phyloP scores from a whole-genome alignment of 1,139 yeast species.

The Protomyces macrosporus region DNA sequence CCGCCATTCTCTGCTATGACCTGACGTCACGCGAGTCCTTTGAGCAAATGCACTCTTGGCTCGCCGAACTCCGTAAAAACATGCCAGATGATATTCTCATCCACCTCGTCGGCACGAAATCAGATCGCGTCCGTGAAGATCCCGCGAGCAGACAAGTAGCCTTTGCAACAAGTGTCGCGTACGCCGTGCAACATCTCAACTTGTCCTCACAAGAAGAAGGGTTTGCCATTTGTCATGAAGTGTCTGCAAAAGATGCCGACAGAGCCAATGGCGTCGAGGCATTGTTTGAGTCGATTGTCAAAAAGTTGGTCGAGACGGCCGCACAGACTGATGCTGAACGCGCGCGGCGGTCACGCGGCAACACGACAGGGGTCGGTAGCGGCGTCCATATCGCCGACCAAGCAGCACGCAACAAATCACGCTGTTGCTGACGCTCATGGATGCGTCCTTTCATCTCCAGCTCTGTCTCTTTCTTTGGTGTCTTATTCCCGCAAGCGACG shows the following conservation, averaged over 20 bases:
- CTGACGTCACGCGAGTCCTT: slow-evolving; percentile 90
- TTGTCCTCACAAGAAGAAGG: slow-evolving; percentile 9
- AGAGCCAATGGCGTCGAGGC: slow-evolving; percentile 35
- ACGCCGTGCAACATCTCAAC: slow-evolving; percentile 37
- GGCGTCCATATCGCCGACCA: slow-evolving; percentile 21
- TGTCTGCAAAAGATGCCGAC: slow-evolving; percentile 29
- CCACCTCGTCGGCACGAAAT: slow-evolving; percentile 53
- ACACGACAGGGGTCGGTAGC: neutral
- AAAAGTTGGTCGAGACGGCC: slow-evolving; percentile 6
- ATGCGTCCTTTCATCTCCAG: too few species aligned
- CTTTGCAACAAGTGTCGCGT: slow-evolving; percentile 40
- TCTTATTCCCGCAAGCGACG: too few species aligned
- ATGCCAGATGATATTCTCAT: slow-evolving; percentile 19
- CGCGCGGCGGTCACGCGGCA: slow-evolving; percentile 4
- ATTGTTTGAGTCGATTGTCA: slow-evolving; percentile 7
- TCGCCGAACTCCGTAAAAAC: slow-evolving; percentile 17
- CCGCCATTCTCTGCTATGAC: slow-evolving; percentile 87
- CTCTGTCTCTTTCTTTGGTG: too few species aligned
- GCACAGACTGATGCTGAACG: slow-evolving; percentile 14
- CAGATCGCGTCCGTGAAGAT: slow-evolving; percentile 51
- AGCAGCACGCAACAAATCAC: neutral
- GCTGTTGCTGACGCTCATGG: slow-evolving; percentile 10
- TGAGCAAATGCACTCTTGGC: slow-evolving; percentile 82
- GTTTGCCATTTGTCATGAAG: slow-evolving; percentile 15
- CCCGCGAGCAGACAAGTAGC: slow-evolving; percentile 40